phyloP scores from a whole-genome alignment of 371 early-diverging fungal genomes.

The Funneliformis caledonium region DNA sequence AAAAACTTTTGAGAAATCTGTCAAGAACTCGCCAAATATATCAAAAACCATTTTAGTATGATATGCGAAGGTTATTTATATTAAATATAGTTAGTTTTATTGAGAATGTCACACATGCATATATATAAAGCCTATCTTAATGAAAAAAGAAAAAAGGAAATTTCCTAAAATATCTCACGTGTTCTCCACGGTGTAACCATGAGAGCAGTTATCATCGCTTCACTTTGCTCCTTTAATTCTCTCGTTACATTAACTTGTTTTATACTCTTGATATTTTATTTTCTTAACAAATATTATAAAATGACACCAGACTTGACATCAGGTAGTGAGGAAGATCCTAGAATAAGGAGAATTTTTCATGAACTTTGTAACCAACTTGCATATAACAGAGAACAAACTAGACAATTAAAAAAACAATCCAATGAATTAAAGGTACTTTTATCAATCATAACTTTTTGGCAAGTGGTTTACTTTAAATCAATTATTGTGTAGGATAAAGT shows the following conservation, averaged over 20 bases:
- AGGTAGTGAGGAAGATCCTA: conserved; percentile 8
- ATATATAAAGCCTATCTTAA: no score
- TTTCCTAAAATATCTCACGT: no score
- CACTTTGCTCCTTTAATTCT: background rate
- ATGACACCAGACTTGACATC: conserved; percentile 23
- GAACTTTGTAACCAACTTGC: conserved; percentile 39
- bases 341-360: background rate
- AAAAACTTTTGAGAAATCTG: no score
- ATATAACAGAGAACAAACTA: conserved; percentile 16
- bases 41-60: no score
- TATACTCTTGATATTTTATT: background rate
- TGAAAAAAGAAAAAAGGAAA: no score
- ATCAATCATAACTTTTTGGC: no score
- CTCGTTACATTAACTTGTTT: background rate
- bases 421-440: conserved; percentile 16
- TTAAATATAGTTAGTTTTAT: no score
- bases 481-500: background rate
- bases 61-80: no score
- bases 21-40: no score
- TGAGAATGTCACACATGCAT: no score
- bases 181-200: no score
- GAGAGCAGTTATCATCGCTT: background rate
- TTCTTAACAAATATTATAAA: background rate
- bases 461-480: background rate
- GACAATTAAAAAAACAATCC: conserved; percentile 9